These are phyloP conservation scores for Populus hybrid DNA, from an alignment of 441 rosid genomes.

Conservation along the genomic window DNA sequence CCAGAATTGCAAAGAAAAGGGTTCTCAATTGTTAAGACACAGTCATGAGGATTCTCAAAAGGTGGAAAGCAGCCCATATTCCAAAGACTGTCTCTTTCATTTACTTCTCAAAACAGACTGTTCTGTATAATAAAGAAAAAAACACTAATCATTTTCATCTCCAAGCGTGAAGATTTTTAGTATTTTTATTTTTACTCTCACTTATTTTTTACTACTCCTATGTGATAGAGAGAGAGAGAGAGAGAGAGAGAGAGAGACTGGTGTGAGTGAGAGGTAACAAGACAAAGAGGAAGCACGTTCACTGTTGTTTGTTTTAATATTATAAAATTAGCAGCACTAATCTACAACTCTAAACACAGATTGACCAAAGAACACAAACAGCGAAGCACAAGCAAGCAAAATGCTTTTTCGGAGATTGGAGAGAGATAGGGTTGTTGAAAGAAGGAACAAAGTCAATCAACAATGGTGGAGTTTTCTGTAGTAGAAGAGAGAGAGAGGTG, in stretches of 20 bases:
- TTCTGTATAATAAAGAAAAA: slow-evolving; percentile 19
- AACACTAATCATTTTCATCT: slow-evolving; percentile 48
- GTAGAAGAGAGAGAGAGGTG: background rate
- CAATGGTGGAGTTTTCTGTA: slow-evolving; percentile 9
- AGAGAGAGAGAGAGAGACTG: background rate
- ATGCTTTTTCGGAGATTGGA: slow-evolving; percentile 12
- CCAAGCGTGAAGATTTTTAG: slow-evolving; percentile 56
- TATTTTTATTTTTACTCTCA: slow-evolving; percentile 21
- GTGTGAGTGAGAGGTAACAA: slow-evolving; percentile 23
- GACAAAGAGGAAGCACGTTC: slow-evolving; percentile 55
- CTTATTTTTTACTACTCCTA: background rate
- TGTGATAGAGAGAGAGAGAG: background rate
- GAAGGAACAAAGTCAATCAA: background rate
- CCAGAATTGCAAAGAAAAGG: slow-evolving; percentile 13
- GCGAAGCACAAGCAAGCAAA: slow-evolving; percentile 46
- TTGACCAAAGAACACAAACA: slow-evolving; percentile 31
- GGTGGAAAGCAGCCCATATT: slow-evolving; percentile 62
- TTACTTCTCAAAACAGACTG: too few relatives aligned
- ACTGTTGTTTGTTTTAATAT: slow-evolving; percentile 29
- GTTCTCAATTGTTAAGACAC: slow-evolving; percentile 30
- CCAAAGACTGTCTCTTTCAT: slow-evolving; percentile 41
- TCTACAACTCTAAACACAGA: slow-evolving; percentile 11
- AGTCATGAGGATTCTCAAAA: slow-evolving; percentile 80
- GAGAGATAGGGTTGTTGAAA: background rate
- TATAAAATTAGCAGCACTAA: slow-evolving; percentile 17